phyloP scores from a whole-genome alignment of 768 basidiomycete genomes.

The Glaciozyma martinii region DNA sequence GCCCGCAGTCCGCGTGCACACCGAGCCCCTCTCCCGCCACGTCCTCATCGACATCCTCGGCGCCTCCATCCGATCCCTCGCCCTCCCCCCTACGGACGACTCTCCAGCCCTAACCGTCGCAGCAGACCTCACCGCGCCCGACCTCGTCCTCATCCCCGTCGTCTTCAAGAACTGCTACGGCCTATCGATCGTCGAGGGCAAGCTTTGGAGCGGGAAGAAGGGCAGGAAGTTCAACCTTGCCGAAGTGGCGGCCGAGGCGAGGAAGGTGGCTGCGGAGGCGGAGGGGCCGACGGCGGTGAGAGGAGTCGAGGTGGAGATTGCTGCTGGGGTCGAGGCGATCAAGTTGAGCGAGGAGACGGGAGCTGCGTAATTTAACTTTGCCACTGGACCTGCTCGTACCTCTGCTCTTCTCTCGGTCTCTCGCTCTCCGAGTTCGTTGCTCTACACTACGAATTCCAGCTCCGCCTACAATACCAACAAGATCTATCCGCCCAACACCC shows the following conservation, averaged over 20 bases:
- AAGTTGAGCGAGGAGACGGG: no score
- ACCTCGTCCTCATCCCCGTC: conserved; percentile 26
- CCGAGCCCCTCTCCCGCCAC: conserved; percentile 16
- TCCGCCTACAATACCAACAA: no score
- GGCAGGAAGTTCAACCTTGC: conserved; percentile 28
- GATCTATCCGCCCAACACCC: no score
- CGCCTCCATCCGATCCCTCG: neutral
- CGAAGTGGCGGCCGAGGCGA: conserved; percentile 14
- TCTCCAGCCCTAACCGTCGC: conserved; percentile 10
- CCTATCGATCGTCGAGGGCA: conserved; percentile 27
- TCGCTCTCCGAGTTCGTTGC: no score
- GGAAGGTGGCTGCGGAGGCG: neutral
- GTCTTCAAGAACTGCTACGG: conserved; percentile 25
- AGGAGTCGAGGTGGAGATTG: conserved; percentile 10
- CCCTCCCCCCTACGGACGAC: conserved; percentile 11
- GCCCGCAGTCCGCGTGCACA: conserved; percentile 23
- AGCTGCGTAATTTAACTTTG: no score
- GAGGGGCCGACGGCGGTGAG: conserved; percentile 9
- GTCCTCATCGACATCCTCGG: conserved; percentile 26
- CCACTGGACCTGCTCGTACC: no score
- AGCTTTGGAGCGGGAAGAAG: conserved; percentile 20
- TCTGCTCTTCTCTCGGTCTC: no score
- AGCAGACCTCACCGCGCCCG: conserved; percentile 25
- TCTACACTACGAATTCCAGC: no score
- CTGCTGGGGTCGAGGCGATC: no score